Conservation (phyloP, 2,329 filamentous ascomycete genomes). For the Monosporascus sp. region DNA sequence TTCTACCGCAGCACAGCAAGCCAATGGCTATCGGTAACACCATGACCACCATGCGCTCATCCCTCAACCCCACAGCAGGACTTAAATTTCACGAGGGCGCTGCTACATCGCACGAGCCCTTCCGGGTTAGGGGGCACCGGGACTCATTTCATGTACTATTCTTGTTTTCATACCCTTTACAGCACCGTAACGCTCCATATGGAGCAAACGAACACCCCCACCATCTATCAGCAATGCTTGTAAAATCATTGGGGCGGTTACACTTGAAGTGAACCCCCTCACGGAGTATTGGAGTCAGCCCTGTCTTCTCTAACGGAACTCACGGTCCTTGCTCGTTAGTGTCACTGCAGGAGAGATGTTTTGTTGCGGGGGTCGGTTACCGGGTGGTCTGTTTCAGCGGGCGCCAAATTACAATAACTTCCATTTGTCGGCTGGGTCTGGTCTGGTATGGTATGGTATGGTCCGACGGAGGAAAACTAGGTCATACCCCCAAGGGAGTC, state of each 20-base stretch:
- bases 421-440: too few species aligned
- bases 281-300: not conserved
- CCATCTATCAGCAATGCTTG: not conserved
- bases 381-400: too few species aligned
- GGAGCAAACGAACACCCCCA: not conserved
- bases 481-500: too few species aligned
- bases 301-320: not conserved
- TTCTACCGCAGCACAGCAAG: conserved; percentile 33
- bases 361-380: not conserved
- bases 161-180: not conserved
- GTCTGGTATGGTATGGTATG: too few species aligned
- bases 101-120: conserved; percentile 14
- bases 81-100: conserved; percentile 16
- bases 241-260: not conserved
- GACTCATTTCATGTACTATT: not conserved
- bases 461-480: too few species aligned
- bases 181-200: not conserved
- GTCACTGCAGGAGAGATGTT: not conserved
- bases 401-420: too few species aligned
- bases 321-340: not conserved
- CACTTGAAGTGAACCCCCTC: not conserved
- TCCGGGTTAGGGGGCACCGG: conserved; percentile 13
- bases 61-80: conserved; percentile 26
- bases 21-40: conserved; percentile 40
- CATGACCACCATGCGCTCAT: conserved; percentile 27